Percentiles rank a stretch among this genome's conserved stretches.
These are phyloP conservation scores for Ceratocystis huliohia DNA, from an alignment of 2,329 filamentous ascomycete species.

Conservation along the genomic window DNA sequence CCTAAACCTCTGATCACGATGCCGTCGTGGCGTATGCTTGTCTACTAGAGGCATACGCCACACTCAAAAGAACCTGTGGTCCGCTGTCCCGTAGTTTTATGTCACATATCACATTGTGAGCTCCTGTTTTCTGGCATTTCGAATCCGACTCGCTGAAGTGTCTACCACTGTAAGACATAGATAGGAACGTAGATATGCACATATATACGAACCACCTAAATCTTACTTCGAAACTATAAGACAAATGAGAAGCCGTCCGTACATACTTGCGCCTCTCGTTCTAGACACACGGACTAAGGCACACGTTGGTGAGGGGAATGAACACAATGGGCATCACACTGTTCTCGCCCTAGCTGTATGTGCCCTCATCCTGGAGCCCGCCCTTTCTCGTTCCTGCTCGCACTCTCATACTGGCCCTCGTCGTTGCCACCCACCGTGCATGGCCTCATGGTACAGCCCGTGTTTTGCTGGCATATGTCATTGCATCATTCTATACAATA, in stretches of 20 bases:
- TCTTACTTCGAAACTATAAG: too few relatives aligned
- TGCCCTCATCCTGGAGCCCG: neutral
- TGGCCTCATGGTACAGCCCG: neutral
- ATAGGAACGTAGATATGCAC: too few relatives aligned
- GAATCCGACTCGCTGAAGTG: too few relatives aligned
- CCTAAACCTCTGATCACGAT: neutral
- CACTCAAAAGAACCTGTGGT: too few relatives aligned
- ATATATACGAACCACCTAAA: too few relatives aligned
- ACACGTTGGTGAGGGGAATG: too few relatives aligned
- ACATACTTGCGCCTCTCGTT: neutral
- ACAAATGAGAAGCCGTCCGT: too few relatives aligned
- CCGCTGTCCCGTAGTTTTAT: too few relatives aligned
- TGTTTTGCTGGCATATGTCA: neutral
- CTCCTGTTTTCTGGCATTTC: too few relatives aligned
- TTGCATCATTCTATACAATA: slow-evolving; percentile 1
- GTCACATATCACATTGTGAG: too few relatives aligned
- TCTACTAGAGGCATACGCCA: too few relatives aligned
- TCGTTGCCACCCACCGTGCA: neutral
- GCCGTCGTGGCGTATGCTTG: neutral
- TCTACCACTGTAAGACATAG: too few relatives aligned
- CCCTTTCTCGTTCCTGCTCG: neutral
- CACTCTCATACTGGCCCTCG: neutral
- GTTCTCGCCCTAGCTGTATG: neutral
- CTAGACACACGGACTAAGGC: neutral
- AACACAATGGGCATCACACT: neutral